A percentile compares a stretch with the other conserved stretches of the same genome.
Evolutionary conservation across 2,329 filamentous ascomycete species (phyloP).

Genomic region (Arthrobotrys musiformis): DNA sequence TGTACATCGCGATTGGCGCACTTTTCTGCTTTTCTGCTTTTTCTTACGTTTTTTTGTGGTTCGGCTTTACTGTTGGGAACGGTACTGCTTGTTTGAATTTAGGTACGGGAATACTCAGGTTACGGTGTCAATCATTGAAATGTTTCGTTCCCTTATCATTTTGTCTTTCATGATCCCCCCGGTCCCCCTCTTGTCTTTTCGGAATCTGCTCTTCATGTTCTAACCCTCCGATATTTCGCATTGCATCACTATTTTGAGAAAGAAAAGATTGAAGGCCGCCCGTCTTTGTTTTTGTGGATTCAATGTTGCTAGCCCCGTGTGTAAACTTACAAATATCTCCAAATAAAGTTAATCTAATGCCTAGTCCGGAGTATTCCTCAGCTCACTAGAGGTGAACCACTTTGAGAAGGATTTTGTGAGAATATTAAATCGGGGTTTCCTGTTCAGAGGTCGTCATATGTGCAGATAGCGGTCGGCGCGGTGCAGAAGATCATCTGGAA

Average conservation of each 20-base stretch:
- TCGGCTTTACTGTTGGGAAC: conserved; percentile 3
- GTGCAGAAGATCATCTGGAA: too few relatives aligned
- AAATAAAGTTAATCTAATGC: conserved; percentile 27
- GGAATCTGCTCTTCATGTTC: neutral
- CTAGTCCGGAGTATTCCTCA: too few relatives aligned
- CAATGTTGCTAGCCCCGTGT: neutral
- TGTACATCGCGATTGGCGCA: conserved; percentile 54
- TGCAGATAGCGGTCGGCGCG: too few relatives aligned
- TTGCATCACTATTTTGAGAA: neutral
- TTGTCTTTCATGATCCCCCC: neutral
- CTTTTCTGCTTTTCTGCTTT: conserved; percentile 1
- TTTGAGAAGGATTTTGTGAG: too few relatives aligned
- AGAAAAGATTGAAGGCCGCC: neutral
- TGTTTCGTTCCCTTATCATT: neutral
- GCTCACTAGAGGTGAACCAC: too few relatives aligned
- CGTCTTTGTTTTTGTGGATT: neutral
- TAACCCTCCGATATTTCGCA: neutral
- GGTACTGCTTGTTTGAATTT: conserved; percentile 25
- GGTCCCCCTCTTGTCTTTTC: neutral
- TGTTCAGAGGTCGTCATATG: too few relatives aligned
- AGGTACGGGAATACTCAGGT: conserved; percentile 17
- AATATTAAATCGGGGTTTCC: too few relatives aligned
- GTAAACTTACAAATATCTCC: conserved; percentile 28
- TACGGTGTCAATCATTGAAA: neutral
- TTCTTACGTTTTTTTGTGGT: conserved; percentile 1